Base-by-base conservation (phyloP, 768 basidiomycete genomes). In the Russula lepida region DNA sequence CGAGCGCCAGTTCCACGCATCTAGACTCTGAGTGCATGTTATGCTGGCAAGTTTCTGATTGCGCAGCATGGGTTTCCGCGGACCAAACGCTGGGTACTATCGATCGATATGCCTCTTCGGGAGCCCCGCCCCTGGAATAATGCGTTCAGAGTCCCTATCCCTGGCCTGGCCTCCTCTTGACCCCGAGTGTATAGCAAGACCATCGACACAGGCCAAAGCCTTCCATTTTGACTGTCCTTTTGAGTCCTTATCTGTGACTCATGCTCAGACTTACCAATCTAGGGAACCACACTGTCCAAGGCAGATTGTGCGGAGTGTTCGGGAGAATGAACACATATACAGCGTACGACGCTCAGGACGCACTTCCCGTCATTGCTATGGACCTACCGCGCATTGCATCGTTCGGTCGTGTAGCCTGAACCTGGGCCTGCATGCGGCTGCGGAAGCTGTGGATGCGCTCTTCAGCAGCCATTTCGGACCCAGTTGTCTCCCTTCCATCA, bases 61-160 rank as follows among this genome's bases (percentile, higher is more conserved):
- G 44, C 51, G 50, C 56, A 48, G 51, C 44, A 41, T 8, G 32
- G 28, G 35, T 19, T 37, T 37, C 50, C 61, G 56, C 61, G 61
- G 61, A 58, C 51, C n/a, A 9, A 11, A 48, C 56, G 61, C 61
- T 62, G 61, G 39, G 50, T 44, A 28, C 33, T 28, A 53, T 33
- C 51, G 21, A 62, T 58, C 50, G 56, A 58, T 62, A 58, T 53
- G 19, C 56, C 44, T 3, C 41, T 53, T 53, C 4, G 15, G 35
- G 61, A 53, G 43, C 56, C 37, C 28, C 30, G 35, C 21, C 37
- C 51, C 51, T 48, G 51, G 61, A 27, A 43, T 44, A 21, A n/a
- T 13, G 19, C 6, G 55, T 25, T 37, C 15, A 8, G 19, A 9
- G 28, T 21, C 44, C 43, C 9, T 37, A 41, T 50, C 17, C 54